Evolutionary conservation across 1,139 yeast species (phyloP).

Genomic region (Suhomyces maxii): DNA sequence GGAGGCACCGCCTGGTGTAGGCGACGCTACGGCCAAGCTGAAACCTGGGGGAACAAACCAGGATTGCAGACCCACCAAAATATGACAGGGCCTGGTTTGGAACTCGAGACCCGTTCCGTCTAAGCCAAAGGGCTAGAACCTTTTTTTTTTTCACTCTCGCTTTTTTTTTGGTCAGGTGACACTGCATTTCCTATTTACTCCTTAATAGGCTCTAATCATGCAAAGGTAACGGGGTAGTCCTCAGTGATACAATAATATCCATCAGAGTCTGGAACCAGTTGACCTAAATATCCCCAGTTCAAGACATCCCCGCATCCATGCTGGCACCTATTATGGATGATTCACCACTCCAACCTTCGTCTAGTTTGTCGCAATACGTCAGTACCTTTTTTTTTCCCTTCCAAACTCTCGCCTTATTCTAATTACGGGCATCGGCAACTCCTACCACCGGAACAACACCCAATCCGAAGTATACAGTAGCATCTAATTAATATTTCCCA

Average conservation of each 20-base stretch:
- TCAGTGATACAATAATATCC: not conserved
- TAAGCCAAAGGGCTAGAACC: conserved; percentile 4
- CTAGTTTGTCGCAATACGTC: too few relatives aligned
- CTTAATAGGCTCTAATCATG: not conserved
- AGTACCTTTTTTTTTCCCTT: too few relatives aligned
- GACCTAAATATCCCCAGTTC: not conserved
- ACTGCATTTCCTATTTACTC: not conserved
- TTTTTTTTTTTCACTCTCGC: too few relatives aligned
- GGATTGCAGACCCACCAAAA: not conserved
- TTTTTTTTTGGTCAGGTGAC: not conserved
- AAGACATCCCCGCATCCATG: too few relatives aligned
- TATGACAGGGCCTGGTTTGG: not conserved
- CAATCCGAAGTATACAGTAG: too few relatives aligned
- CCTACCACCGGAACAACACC: too few relatives aligned
- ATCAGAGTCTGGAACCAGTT: not conserved
- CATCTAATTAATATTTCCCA: too few relatives aligned
- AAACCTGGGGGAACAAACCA: not conserved
- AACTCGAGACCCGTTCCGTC: not conserved
- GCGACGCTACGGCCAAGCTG: not conserved
- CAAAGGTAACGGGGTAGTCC: not conserved
- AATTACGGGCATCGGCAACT: too few relatives aligned
- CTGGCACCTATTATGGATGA: too few relatives aligned
- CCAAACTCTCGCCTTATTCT: too few relatives aligned
- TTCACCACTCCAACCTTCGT: too few relatives aligned
- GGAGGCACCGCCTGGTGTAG: not conserved